phyloP scores from a whole-genome alignment of 805 yeast genomes.

The Kuraishia molischiana region DNA sequence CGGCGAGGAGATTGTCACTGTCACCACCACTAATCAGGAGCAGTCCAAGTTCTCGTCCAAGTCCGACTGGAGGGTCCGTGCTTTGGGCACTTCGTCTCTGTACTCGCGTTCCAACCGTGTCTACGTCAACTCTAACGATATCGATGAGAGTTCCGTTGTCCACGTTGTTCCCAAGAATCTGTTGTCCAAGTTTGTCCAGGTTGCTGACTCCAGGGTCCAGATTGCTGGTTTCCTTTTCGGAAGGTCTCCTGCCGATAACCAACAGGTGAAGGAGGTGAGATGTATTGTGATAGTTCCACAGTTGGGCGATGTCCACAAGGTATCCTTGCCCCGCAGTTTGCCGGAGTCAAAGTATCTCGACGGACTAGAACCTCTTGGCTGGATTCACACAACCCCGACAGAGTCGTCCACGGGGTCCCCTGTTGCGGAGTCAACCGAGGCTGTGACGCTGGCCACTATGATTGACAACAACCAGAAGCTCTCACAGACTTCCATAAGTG shows the following conservation, averaged over 20 bases:
- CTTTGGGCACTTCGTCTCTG: slow-evolving; percentile 66
- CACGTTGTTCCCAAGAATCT: slow-evolving; percentile 79
- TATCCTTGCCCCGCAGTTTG: slow-evolving; percentile 45
- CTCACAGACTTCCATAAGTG: slow-evolving; percentile 37
- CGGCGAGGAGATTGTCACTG: slow-evolving; percentile 93
- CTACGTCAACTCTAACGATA: slow-evolving; percentile 60
- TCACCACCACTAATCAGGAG: slow-evolving; percentile 84
- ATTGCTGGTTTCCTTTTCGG: slow-evolving; percentile 81
- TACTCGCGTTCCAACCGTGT: slow-evolving; percentile 68
- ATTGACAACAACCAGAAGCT: slow-evolving; percentile 25
- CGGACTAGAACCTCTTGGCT: slow-evolving; percentile 76
- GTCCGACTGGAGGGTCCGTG: slow-evolving; percentile 86
- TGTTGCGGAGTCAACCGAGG: slow-evolving; percentile 60
- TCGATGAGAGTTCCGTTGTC: slow-evolving; percentile 45
- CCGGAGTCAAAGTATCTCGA: slow-evolving; percentile 29
- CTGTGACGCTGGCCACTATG: slow-evolving; percentile 44
- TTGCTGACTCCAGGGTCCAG: slow-evolving; percentile 74
- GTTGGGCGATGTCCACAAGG: slow-evolving; percentile 58
- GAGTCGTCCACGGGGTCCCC: slow-evolving; percentile 35
- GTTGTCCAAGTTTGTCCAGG: slow-evolving; percentile 64
- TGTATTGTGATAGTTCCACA: slow-evolving; percentile 82
- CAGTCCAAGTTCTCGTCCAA: slow-evolving; percentile 74
- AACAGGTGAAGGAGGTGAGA: slow-evolving; percentile 66
- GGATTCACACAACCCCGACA: slow-evolving; percentile 84
- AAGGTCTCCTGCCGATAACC: slow-evolving; percentile 60